Conservation (phyloP, 768 basidiomycete genomes). For the Boletus sp. region DNA sequence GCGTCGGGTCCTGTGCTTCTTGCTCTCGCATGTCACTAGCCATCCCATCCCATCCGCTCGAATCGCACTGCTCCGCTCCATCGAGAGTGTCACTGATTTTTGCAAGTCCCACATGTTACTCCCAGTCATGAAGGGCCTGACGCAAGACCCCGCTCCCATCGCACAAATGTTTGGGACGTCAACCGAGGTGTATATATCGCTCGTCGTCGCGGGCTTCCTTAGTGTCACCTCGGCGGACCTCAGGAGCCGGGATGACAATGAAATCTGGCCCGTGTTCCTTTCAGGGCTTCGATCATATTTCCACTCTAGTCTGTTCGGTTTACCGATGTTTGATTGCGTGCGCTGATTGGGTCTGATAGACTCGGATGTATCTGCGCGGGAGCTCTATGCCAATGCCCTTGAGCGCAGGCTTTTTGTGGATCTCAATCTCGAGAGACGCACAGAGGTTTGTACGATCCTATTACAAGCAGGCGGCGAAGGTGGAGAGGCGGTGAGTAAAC, state of each 20-base stretch:
- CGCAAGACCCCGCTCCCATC: slow-evolving; percentile 20
- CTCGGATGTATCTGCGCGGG: slow-evolving; percentile 35
- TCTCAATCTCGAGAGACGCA: slow-evolving; percentile 51
- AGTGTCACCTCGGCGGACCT: slow-evolving; percentile 41
- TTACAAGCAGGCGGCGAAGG: slow-evolving; percentile 50
- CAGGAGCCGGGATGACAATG: slow-evolving; percentile 37
- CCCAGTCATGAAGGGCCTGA: slow-evolving; percentile 49
- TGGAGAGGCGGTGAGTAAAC: slow-evolving; percentile 44
- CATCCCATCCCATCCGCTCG: slow-evolving; percentile 49
- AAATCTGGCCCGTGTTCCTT: slow-evolving; percentile 51
- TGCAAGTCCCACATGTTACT: slow-evolving; percentile 52
- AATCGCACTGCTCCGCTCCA: slow-evolving; percentile 48
- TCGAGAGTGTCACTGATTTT: slow-evolving; percentile 40
- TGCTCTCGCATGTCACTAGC: slow-evolving; percentile 74
- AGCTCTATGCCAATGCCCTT: slow-evolving; percentile 42
- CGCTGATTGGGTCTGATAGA: slow-evolving; percentile 32
- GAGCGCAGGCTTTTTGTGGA: slow-evolving; percentile 53
- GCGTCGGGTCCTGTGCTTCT: slow-evolving; percentile 66
- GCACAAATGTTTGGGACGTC: slow-evolving; percentile 38
- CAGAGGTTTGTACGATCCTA: slow-evolving; percentile 54
- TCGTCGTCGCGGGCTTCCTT: slow-evolving; percentile 51
- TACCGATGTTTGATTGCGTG: neutral
- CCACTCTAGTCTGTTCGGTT: slow-evolving; percentile 39
- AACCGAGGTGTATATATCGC: slow-evolving; percentile 31
- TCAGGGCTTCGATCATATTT: slow-evolving; percentile 44